Conservation (phyloP, 257 asterid genomes). For the Catharanthus roseus region DNA sequence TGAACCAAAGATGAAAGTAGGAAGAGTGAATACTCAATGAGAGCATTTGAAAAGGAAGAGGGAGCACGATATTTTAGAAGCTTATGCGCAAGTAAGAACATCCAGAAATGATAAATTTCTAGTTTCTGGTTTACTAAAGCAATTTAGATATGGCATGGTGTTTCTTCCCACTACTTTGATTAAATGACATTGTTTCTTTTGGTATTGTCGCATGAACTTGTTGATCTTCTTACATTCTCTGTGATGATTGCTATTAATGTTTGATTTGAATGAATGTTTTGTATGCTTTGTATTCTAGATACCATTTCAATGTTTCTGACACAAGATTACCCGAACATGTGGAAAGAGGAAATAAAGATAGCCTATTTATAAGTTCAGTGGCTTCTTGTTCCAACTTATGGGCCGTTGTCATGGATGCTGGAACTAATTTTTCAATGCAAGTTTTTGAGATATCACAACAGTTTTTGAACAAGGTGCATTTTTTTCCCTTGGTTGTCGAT, state of each 20-base stretch:
- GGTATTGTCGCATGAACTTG: background rate
- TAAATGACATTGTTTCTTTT: background rate
- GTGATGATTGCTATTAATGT: background rate
- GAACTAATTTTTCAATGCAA: constrained; percentile 37
- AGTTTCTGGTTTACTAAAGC: background rate
- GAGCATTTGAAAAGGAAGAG: background rate
- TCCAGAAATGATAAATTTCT: background rate
- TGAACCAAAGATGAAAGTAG: background rate
- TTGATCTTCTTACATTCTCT: background rate
- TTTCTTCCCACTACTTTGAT: background rate
- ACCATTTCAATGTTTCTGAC: constrained; percentile 44
- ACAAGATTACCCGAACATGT: constrained; percentile 40
- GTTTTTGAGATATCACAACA: constrained; percentile 36
- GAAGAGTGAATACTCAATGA: background rate
- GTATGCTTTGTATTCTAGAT: constrained; percentile 18
- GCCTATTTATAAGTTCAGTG: constrained; percentile 39
- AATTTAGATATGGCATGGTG: background rate
- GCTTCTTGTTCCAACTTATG: constrained; percentile 46
- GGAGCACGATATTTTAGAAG: background rate
- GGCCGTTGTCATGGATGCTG: constrained; percentile 51
- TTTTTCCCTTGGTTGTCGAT: background rate
- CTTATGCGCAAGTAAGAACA: background rate
- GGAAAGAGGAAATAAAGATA: constrained; percentile 39
- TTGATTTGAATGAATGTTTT: too few relatives aligned
- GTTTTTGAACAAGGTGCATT: constrained; percentile 39